Conservation (phyloP, 2,329 filamentous ascomycete genomes). For the Colletotrichum scovillei region DNA sequence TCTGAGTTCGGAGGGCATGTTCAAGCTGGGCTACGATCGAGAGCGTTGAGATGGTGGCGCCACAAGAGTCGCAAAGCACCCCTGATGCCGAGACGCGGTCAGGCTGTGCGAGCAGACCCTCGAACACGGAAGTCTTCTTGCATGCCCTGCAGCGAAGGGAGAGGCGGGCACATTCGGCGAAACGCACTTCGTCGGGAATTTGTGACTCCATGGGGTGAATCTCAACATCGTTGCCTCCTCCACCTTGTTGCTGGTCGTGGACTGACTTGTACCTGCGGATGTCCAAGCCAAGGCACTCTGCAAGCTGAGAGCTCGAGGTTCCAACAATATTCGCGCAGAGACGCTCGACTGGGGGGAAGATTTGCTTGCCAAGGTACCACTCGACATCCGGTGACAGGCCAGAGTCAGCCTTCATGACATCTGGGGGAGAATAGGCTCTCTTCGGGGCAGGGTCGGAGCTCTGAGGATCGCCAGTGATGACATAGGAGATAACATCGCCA, state of each 20-base stretch:
- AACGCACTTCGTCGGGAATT: slow-evolving; percentile 90
- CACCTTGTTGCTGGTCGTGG: slow-evolving; percentile 58
- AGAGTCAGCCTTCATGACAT: slow-evolving; percentile 82
- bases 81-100: slow-evolving; percentile 78
- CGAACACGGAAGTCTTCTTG: slow-evolving; percentile 77
- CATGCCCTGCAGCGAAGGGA: slow-evolving; percentile 85
- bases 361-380: slow-evolving; percentile 98
- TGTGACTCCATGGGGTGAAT: slow-evolving; percentile 95
- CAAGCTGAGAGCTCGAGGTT: slow-evolving; percentile 89
- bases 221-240: slow-evolving; percentile 69
- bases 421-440: slow-evolving; percentile 87
- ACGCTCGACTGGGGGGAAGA: slow-evolving; percentile 96
- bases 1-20: slow-evolving; percentile 80
- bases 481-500: slow-evolving; percentile 96
- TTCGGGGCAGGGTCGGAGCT: slow-evolving; percentile 81
- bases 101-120: slow-evolving; percentile 73
- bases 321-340: slow-evolving; percentile 95
- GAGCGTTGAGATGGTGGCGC: slow-evolving; percentile 72
- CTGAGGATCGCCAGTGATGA: slow-evolving; percentile 82
- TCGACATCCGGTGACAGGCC: slow-evolving; percentile 90
- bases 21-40: slow-evolving; percentile 90
- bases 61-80: slow-evolving; percentile 77
- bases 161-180: slow-evolving; percentile 82
- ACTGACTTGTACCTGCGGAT: slow-evolving; percentile 79
- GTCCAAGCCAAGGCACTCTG: slow-evolving; percentile 94